Percentiles rank a stretch among this genome's conserved stretches.
These are phyloP conservation scores for Stephania cephalantha DNA, from an alignment of 164 flowering plant genomes.

Conservation along the genomic window DNA sequence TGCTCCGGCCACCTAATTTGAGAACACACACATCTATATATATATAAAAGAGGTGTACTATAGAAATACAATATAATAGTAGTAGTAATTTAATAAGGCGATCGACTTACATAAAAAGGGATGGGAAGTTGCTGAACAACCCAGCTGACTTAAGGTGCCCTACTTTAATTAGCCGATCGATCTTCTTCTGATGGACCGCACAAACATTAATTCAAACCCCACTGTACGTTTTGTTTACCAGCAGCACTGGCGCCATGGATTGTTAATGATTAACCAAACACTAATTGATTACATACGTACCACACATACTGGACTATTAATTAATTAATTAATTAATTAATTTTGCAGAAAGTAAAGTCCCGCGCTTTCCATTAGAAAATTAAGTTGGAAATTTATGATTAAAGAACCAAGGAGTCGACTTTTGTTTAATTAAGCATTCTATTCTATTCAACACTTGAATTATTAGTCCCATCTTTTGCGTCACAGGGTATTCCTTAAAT, in stretches of 20 bases:
- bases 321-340: background rate
- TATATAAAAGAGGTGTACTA: too few species aligned
- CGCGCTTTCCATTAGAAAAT: background rate
- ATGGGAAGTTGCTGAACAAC: constrained; percentile 1
- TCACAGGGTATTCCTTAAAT: background rate
- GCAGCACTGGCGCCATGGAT: background rate
- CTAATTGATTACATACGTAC: background rate
- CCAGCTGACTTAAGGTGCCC: constrained; percentile 2
- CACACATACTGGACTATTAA: background rate
- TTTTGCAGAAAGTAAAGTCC: background rate
- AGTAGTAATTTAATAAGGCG: too few species aligned
- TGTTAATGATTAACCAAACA: background rate
- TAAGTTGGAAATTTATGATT: background rate
- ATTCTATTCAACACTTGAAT: background rate
- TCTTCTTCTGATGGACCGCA: background rate
- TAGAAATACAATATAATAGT: too few species aligned
- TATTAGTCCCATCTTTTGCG: background rate
- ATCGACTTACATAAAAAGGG: background rate
- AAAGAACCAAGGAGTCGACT: background rate
- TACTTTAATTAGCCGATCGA: background rate
- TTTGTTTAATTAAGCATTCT: background rate
- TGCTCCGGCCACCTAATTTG: background rate
- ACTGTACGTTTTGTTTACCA: background rate
- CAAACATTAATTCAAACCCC: background rate
- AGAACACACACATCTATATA: background rate